phyloP scores from a whole-genome alignment of 805 yeast species.

The Metschnikowia cerradonensis region DNA sequence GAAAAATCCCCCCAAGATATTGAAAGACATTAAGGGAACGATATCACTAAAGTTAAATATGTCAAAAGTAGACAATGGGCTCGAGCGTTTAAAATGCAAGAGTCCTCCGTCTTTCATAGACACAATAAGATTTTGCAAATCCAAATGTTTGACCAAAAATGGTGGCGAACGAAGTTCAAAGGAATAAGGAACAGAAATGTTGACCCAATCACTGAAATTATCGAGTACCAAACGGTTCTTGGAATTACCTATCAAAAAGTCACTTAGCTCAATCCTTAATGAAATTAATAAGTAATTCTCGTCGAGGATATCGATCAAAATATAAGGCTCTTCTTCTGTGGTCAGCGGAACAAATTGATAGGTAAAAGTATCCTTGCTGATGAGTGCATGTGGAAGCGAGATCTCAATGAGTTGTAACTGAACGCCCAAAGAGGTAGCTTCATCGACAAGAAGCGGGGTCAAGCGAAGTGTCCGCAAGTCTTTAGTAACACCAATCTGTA shows the following conservation, averaged over 20 bases:
- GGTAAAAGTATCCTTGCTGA: constrained; percentile 13
- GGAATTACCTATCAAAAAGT: constrained; percentile 32
- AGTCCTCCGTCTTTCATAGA: constrained; percentile 77
- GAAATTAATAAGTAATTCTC: constrained; percentile 51
- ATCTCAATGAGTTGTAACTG: constrained; percentile 32
- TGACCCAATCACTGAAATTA: constrained; percentile 56
- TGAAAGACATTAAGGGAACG: constrained; percentile 30
- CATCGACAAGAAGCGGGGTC: constrained; percentile 35
- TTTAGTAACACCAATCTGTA: constrained; percentile 26
- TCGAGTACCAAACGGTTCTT: constrained; percentile 21
- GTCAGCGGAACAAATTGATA: constrained; percentile 14
- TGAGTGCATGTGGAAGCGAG: constrained; percentile 20
- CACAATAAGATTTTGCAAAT: constrained; percentile 45
- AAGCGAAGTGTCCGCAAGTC: constrained; percentile 31
- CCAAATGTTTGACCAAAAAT: constrained; percentile 46
- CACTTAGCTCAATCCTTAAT: constrained; percentile 37
- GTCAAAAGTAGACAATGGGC: constrained; percentile 35
- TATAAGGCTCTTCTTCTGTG: constrained; percentile 22
- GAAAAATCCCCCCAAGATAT: constrained; percentile 24
- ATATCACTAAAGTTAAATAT: constrained; percentile 52
- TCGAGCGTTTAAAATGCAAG: constrained; percentile 45
- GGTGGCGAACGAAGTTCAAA: constrained; percentile 46
- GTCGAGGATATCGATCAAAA: constrained; percentile 55
- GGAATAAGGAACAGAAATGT: constrained; percentile 62
- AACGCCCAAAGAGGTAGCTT: constrained; percentile 29